Conservation (phyloP, 1,284 basidiomycete genomes). For the Moesziomyces aphidis region DNA sequence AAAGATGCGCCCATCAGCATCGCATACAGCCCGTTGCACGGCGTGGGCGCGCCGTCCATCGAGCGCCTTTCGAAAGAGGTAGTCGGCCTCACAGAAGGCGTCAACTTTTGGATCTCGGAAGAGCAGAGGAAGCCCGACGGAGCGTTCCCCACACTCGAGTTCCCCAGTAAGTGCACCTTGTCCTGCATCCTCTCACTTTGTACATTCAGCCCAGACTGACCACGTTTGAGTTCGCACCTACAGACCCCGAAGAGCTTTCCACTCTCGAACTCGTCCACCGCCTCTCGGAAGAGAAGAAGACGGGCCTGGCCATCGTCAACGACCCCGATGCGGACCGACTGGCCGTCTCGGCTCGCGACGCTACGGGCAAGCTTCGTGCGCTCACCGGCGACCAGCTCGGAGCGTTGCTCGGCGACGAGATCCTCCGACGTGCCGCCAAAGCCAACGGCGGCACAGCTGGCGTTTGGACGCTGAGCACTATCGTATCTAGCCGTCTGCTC, state of each 20-base stretch:
- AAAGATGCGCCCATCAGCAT: slow-evolving; percentile 38
- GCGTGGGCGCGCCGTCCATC: slow-evolving; percentile 54
- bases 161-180: slow-evolving; percentile 44
- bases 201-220: not conserved
- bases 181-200: not conserved
- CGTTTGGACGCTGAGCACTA: slow-evolving; percentile 52
- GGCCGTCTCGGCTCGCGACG: slow-evolving; percentile 51
- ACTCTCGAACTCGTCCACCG: slow-evolving; percentile 58
- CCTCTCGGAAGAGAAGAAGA: slow-evolving; percentile 52
- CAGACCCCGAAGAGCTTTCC: slow-evolving; percentile 58
- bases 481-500: slow-evolving; percentile 54
- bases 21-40: slow-evolving; percentile 60
- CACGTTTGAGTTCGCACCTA: too few relatives aligned
- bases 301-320: slow-evolving; percentile 57
- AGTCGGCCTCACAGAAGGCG: slow-evolving; percentile 39
- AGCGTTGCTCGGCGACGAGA: slow-evolving; percentile 55
- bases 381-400: slow-evolving; percentile 61
- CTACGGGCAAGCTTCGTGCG: slow-evolving; percentile 42
- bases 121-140: slow-evolving; percentile 60
- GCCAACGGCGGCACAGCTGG: slow-evolving; percentile 21
- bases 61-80: slow-evolving; percentile 38
- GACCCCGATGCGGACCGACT: slow-evolving; percentile 62
- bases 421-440: slow-evolving; percentile 45
- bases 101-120: slow-evolving; percentile 47
- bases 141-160: slow-evolving; percentile 59